Base-by-base conservation (phyloP, 257 asterid genomes). In the Dorcoceras hygrometricum region DNA sequence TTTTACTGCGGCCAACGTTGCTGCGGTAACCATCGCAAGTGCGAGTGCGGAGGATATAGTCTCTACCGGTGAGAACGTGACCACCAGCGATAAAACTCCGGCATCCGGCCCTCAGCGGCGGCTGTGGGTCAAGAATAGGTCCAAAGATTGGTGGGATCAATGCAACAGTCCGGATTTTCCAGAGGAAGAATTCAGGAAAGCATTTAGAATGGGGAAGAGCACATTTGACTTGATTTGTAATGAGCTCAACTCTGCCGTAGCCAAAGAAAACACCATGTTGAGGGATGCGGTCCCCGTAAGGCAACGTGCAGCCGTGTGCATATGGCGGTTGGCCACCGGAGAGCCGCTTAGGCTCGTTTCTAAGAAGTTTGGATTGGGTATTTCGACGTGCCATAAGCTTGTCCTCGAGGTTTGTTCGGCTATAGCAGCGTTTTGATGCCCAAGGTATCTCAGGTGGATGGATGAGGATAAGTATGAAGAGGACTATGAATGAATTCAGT, bases 241-340 rank as follows among this genome's bases (percentile, higher is more conserved):
- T 36, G 97, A 90, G 70, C 77, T 94, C 50, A 81, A 71, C 67
- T 75, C 97, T 0, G 89, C 62, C 23, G 95, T 94, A 0, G 91
- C 97, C 0, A 94, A 94, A 73, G 96, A 94, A 62, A 90, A 94
- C 57, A 94, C 96, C 1, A 85, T 86, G 95, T 65, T 90, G 20
- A 68, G 97, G 26, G 97, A 90, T 66, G 99, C 99, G 2, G 96
- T 94, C 2, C 99, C 99, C 0, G 99, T 94, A 2, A 71, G 83
- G 74, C 95, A 94, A 23, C 85, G 99, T 6, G 97, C 90, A 0
- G 99, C 97, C 0, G 99, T 94, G 28, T 94, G 99, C 57, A 90
- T 94, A 58, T 94, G 99, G 99, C 83, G 99, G 63, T 77, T 94
- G 53, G 99, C 99, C 65, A 94, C 99, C 0, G 99, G 99, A 10